Evolutionary conservation across 805 yeast species (phyloP).

Genomic region (Monosporozyma aquatica): DNA sequence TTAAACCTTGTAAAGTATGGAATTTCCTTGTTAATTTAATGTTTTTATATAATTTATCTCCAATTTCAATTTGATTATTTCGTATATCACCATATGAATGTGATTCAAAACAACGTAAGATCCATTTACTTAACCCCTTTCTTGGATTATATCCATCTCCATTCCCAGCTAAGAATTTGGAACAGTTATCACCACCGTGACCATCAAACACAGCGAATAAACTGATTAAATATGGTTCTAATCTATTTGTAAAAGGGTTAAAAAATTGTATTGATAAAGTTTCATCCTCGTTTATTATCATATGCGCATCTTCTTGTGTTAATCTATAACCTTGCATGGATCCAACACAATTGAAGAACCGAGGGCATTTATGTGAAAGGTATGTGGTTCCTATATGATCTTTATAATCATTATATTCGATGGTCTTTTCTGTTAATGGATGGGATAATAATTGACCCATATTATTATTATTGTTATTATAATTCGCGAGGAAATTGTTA

Average conservation of each 20-base stretch:
- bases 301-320: slow-evolving; percentile 70
- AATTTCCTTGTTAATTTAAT: slow-evolving; percentile 14
- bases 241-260: slow-evolving; percentile 24
- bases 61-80: slow-evolving; percentile 5
- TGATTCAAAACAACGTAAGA: slow-evolving; percentile 23
- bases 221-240: slow-evolving; percentile 23
- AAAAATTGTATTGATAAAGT: slow-evolving; percentile 26
- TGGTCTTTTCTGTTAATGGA: slow-evolving; percentile 59
- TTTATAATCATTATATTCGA: slow-evolving; percentile 36
- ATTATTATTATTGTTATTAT: too few relatives aligned
- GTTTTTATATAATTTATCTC: slow-evolving; percentile 2
- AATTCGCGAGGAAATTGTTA: too few relatives aligned
- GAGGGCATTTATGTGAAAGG: slow-evolving; percentile 19
- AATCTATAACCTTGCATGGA: slow-evolving; percentile 72
- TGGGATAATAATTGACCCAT: slow-evolving; percentile 75
- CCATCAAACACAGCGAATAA: slow-evolving; percentile 76
- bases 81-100: slow-evolving; percentile 20
- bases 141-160: slow-evolving; percentile 10
- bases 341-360: slow-evolving; percentile 51
- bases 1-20: slow-evolving; percentile 29
- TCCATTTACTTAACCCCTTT: slow-evolving; percentile 25
- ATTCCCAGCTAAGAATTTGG: slow-evolving; percentile 40
- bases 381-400: slow-evolving; percentile 13
- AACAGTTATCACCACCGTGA: slow-evolving; percentile 64
- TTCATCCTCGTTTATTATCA: slow-evolving; percentile 40